These are phyloP conservation scores for Brassica carinata DNA, from an alignment of 345 rosid species.

Conservation along the genomic window DNA sequence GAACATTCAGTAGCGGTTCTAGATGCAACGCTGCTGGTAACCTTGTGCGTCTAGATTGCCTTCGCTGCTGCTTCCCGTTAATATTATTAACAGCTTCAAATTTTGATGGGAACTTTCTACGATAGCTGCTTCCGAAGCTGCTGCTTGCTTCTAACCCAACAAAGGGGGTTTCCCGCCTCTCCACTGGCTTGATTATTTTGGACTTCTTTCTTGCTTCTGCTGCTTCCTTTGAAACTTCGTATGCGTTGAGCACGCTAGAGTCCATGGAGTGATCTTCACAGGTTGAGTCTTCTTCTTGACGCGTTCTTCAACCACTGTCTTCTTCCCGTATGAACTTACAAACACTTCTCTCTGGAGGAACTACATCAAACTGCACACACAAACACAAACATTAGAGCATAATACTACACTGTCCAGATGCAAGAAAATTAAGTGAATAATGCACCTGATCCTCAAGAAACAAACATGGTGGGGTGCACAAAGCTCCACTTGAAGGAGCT, in stretches of 20 bases:
- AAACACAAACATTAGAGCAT: neutral
- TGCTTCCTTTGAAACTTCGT: too few species aligned
- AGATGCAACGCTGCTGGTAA: too few species aligned
- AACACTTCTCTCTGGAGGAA: conserved; percentile 93
- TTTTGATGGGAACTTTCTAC: too few species aligned
- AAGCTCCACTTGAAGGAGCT: conserved; percentile 97
- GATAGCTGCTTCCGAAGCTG: conserved; percentile 51
- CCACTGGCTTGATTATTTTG: too few species aligned
- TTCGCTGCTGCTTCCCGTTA: neutral
- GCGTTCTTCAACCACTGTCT: conserved; percentile 59
- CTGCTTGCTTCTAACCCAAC: conserved; percentile 45
- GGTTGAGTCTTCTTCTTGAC: conserved; percentile 67
- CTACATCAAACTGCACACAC: conserved; percentile 80
- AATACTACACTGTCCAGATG: neutral
- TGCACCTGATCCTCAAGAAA: conserved; percentile 92
- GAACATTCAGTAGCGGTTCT: conserved; percentile 36
- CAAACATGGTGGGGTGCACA: conserved; percentile 96
- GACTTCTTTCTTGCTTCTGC: too few species aligned
- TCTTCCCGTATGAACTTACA: conserved; percentile 87
- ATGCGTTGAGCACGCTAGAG: too few species aligned
- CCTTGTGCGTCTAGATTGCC: too few species aligned
- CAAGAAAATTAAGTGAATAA: neutral
- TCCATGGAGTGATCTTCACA: too few species aligned
- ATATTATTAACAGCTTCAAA: too few species aligned
- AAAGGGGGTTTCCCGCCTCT: conserved; percentile 36